A percentile compares a stretch with the other conserved stretches of the same genome.
phyloP scores from a whole-genome alignment of 2,329 filamentous ascomycete species.

The Colletotrichum acutatum region DNA sequence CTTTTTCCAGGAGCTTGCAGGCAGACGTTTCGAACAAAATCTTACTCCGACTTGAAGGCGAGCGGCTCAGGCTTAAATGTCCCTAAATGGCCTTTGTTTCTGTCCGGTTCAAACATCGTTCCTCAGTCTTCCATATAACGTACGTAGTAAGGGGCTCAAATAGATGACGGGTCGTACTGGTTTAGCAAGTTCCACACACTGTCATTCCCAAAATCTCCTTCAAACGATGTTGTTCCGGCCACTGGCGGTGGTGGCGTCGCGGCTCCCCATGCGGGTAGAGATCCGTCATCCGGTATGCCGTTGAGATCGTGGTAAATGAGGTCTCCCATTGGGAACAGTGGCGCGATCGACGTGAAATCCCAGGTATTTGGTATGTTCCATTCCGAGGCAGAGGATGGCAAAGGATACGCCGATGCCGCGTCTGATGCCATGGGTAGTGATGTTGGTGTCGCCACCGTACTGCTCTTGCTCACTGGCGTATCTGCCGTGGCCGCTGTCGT shows the following conservation, averaged over 20 bases:
- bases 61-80: not conserved
- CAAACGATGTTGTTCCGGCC: conserved; percentile 59
- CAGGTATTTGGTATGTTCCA: conserved; percentile 58
- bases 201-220: conserved; percentile 64
- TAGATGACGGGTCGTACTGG: conserved; percentile 50
- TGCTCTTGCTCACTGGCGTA: conserved; percentile 35
- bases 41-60: not conserved
- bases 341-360: conserved; percentile 62
- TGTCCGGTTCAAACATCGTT: conserved; percentile 1
- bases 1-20: not conserved
- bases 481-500: conserved; percentile 25
- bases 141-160: conserved; percentile 3
- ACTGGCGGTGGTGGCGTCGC: conserved; percentile 38
- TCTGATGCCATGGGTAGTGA: conserved; percentile 42
- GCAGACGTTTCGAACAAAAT: not conserved
- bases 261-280: conserved; percentile 38
- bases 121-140: conserved; percentile 7
- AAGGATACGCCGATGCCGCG: conserved; percentile 26
- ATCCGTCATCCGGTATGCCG: conserved; percentile 48
- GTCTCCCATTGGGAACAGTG: conserved; percentile 67
- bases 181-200: conserved; percentile 69
- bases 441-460: conserved; percentile 31
- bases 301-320: conserved; percentile 67
- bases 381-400: conserved; percentile 29
- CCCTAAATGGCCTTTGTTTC: conserved; percentile 6